Base-by-base conservation (phyloP, 2,329 filamentous ascomycete genomes). In the Aspergillus transmontanensis region DNA sequence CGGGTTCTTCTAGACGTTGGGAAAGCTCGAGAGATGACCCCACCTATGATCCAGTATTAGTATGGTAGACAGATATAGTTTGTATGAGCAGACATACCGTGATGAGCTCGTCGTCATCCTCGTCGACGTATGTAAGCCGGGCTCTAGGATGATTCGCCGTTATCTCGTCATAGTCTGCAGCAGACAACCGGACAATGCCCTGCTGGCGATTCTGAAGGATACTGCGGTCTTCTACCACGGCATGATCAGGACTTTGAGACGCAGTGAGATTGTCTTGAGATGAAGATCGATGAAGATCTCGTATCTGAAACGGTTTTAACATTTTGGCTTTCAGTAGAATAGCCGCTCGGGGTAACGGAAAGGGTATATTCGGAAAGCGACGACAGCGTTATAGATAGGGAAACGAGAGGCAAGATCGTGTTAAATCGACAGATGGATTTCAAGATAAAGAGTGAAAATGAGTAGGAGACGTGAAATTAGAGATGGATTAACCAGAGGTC, bases 11-110 rank as follows among this genome's bases (percentile, higher is more conserved):
- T 10, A 83, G 75, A 51, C 80, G 79, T 63, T 83, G 79, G 36
- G 73, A 72, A 54, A 83, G 78, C 66, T 83, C 81, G 28, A 81
- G 70, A 53, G 80, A 78, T 26, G 81, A 82, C 45, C 81, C 81
- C 63, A 83, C 78, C 80, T 82, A 58, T 34, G 30, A 45, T 51
- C 34, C 54, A 57, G 9, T 19, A 60, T 74, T 59, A 75, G 68
- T 9, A 43, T 30, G 32, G 16, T 39, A 16, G 30, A 4, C 14
- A 43, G 41, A 30, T 48, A 21, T 9, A 12, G 32, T 46, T 26
- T 51, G 26, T 36, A n/a, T n/a, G 2, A 53, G 9, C 26, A 23
- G 6, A 70, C 77, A 72, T 69, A 81, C 81, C 7, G 78, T 82
- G 60, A 83, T 80, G 36, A 74, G 70, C 60, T 81, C 80, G 2